Base-by-base conservation (phyloP, 2,329 filamentous ascomycete species). In the Aspergillus costaricaensis region DNA sequence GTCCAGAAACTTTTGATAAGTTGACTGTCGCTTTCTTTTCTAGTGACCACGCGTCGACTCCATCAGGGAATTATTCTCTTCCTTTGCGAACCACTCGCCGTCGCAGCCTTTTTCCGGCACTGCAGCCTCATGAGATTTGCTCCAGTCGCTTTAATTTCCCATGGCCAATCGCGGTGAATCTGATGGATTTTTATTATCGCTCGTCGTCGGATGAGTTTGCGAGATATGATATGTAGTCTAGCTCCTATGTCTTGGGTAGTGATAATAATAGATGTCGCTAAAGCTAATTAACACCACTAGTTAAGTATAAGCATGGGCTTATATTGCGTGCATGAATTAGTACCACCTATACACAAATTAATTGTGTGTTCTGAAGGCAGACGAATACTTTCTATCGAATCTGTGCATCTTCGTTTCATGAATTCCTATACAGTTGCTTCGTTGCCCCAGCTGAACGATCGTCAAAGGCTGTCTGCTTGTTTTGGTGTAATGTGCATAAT, bases 1-100 rank as follows among this genome's bases (percentile, higher is more conserved):
- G 32, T 36, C 32, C 0, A 43, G 39, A 43, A 9, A 2, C 1
- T 1, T 10, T 19, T 5, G n/a, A 43, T 9, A 43, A 17, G 7
- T 19, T 21, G 19, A 23, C 43, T 4, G 4, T 47, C 12, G 19
- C 14, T 15, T n/a, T 21, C 21, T n/a, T 19, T 23, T 25, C 15
- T n/a, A 50, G 14, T 47, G 41, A 44, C 44, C 21, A 49, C 44
- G 44, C 44, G 47, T 50, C 25, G 47, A 32, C 47, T 50, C 47
- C 47, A 49, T 49, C 44, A 50, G 47, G 47, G 47, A 32, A 32
- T 17, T 50, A 50, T 12, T 17, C 15, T 50, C 25, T 17, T 50
- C 47, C 25, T 50, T 15, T 32, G 23, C 47, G 47, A 44, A 10
- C 41, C 41, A 44, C 17, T 44, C 10, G 41, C 10, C 2, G 41